phyloP scores from a whole-genome alignment of 495 filamentous ascomycete species.

The Collariella sp. region DNA sequence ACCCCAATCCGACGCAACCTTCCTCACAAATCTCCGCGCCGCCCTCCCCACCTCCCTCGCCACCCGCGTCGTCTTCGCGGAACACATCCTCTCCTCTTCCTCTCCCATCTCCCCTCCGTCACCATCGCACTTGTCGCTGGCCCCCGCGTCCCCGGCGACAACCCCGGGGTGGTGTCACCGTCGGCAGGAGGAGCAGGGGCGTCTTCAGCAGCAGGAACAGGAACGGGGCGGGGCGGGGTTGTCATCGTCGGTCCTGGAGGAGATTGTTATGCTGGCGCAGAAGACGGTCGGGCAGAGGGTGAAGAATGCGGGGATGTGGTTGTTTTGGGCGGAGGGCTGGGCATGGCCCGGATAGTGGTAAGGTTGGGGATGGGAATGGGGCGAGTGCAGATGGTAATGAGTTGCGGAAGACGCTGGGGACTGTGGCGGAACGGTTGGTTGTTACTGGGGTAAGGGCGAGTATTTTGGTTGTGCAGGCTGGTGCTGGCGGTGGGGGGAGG shows the following conservation, averaged over 20 bases:
- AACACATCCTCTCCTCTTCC: slow-evolving; percentile 19
- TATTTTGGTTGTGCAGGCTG: slow-evolving; percentile 71
- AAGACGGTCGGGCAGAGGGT: slow-evolving; percentile 52
- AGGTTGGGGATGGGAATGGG: slow-evolving; percentile 19
- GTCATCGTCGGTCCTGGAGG: slow-evolving; percentile 13
- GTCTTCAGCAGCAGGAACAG: no score
- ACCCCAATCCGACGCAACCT: slow-evolving; percentile 39
- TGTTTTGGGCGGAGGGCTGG: slow-evolving; percentile 68
- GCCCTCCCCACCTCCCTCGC: slow-evolving; percentile 51
- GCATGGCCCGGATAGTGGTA: slow-evolving; percentile 33
- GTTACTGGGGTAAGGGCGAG: slow-evolving; percentile 56
- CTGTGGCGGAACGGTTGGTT: slow-evolving; percentile 55
- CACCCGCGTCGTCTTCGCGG: slow-evolving; percentile 53
- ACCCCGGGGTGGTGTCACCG: no score
- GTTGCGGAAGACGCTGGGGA: slow-evolving; percentile 56
- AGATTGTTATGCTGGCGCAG: slow-evolving; percentile 39
- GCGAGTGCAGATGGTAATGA: slow-evolving; percentile 23
- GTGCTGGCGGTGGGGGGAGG: slow-evolving; percentile 23
- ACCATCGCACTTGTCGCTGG: no score
- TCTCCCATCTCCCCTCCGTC: no score
- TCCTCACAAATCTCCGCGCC: slow-evolving; percentile 56
- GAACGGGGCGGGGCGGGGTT: no score
- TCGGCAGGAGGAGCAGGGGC: no score
- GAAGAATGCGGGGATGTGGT: slow-evolving; percentile 73
- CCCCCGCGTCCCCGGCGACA: no score